Evolutionary conservation across 768 basidiomycete species (phyloP), one percentile per base, ranked within the genome.

Genomic region (Lactarius tabidus): DNA sequence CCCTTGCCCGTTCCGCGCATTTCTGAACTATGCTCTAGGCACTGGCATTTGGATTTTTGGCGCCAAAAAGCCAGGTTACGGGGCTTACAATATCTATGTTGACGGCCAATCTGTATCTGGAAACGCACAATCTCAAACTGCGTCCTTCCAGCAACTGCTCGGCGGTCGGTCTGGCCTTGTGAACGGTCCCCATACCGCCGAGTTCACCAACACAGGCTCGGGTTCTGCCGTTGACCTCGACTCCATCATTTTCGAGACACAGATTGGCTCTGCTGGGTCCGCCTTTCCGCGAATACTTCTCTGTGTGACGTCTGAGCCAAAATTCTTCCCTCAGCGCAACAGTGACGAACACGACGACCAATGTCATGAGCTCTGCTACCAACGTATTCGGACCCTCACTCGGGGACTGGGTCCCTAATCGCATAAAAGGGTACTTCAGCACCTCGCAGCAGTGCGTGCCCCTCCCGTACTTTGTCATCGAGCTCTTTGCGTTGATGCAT

Each of bases 31-130:
- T 55, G 26, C 17, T 43, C 29, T 3, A 69, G 65, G 65, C n/a
- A 85, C 82, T 63, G 85, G 82, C 4, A 77, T 85, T 58, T 79
- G 80, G 70, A 72, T 85, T 56, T 83, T 79, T 69, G 84, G 83
- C 35, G 81, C 80, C 6, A 75, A 71, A 45, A 72, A 79, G 62
- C 75, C 80, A 39, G 75, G 76, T 61, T 82, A 85, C 70, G 83
- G 85, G 61, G 72, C 73, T 17, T 85, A 79, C 70, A 73, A 75
- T 28, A 65, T 84, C 26, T 66, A 75, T 6, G 75, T 84, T 17
- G 84, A 85, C 68, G 81, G 81, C 6, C 64, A 77, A 26, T 71
- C 71, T 17, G 67, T 81, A 9, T 33, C 70, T 12, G 78, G 79
- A 9, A 76, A 71, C 63, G 79, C 82, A 1, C 71, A 74, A 8